Evolutionary conservation across 768 basidiomycete genomes (phyloP).

Genomic region (Leccinum variicolor): DNA sequence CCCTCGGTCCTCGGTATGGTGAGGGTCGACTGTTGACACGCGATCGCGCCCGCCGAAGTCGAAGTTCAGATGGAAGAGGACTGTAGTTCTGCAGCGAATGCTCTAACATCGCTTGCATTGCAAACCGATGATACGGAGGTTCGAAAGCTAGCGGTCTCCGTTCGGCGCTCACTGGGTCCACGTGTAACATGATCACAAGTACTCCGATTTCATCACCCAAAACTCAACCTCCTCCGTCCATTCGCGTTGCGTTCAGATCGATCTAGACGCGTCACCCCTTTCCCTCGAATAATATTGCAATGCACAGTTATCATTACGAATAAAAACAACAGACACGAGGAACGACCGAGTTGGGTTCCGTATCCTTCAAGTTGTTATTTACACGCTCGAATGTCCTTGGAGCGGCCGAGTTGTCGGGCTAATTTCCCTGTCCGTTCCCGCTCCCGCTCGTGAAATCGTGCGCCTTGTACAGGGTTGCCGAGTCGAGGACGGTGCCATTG

Average conservation of each 20-base stretch:
- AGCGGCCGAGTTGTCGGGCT: background rate
- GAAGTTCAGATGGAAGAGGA: slow-evolving; percentile 68
- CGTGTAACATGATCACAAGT: too few relatives aligned
- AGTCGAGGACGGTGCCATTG: slow-evolving; percentile 24
- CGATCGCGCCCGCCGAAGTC: slow-evolving; percentile 57
- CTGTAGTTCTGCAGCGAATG: slow-evolving; percentile 70
- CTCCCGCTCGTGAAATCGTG: slow-evolving; percentile 9
- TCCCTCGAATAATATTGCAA: background rate
- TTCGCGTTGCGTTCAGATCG: background rate
- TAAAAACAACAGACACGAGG: too few relatives aligned
- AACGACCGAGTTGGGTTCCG: too few relatives aligned
- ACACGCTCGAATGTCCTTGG: background rate
- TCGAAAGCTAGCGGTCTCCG: slow-evolving; percentile 51
- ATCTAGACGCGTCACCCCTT: background rate
- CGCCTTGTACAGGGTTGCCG: slow-evolving; percentile 23
- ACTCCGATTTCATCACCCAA: background rate
- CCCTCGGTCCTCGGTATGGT: slow-evolving; percentile 69
- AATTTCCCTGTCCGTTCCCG: background rate
- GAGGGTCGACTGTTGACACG: slow-evolving; percentile 69
- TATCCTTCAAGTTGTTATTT: background rate
- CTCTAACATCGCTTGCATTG: slow-evolving; percentile 71
- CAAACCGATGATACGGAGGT: slow-evolving; percentile 59
- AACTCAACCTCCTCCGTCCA: background rate
- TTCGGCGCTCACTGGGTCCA: too few relatives aligned
- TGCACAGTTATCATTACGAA: background rate